Percentiles rank a stretch among this genome's conserved stretches.
Conservation (phyloP, 2,329 filamentous ascomycete genomes). For the Neofusicoccum laricinum region DNA sequence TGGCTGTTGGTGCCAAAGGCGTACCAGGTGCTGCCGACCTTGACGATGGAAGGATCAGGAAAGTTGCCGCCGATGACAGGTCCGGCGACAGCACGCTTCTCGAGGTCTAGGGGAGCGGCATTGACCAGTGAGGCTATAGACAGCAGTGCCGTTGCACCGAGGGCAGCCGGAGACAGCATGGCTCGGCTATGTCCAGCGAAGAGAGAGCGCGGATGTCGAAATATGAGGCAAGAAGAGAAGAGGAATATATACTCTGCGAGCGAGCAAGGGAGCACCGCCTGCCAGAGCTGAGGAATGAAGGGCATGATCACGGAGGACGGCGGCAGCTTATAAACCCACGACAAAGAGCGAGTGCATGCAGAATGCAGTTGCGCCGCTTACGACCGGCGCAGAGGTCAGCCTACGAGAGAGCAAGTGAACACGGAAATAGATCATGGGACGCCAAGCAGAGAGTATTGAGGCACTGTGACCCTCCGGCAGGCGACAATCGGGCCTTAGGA, state of each 20-base stretch:
- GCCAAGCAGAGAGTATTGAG: conserved; percentile 6
- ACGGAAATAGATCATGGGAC: conserved; percentile 17
- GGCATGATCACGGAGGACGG: not conserved
- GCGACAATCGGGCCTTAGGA: conserved; percentile 3
- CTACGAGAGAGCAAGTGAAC: not conserved
- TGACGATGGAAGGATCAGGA: conserved; percentile 36
- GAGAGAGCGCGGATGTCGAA: not conserved
- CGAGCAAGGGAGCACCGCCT: not conserved
- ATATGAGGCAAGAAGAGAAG: not conserved
- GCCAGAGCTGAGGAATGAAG: not conserved
- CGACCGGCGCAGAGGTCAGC: not conserved
- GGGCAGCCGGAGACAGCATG: not conserved
- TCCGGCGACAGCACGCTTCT: conserved; percentile 9
- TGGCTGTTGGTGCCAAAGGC: conserved; percentile 33
- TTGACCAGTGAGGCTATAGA: conserved; percentile 1
- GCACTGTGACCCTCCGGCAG: conserved; percentile 14
- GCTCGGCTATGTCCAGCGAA: not conserved
- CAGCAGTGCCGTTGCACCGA: conserved; percentile 8
- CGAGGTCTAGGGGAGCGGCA: not conserved
- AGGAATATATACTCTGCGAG: not conserved
- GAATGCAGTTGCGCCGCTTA: conserved; percentile 9
- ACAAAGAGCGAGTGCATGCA: conserved; percentile 13
- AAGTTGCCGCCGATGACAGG: conserved; percentile 29
- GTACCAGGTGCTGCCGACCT: conserved; percentile 34
- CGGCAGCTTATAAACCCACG: conserved; percentile 3